These are phyloP conservation scores for Pseudogymnoascus sp. DNA, from an alignment of 2,329 filamentous ascomycete genomes.

Conservation along the genomic window DNA sequence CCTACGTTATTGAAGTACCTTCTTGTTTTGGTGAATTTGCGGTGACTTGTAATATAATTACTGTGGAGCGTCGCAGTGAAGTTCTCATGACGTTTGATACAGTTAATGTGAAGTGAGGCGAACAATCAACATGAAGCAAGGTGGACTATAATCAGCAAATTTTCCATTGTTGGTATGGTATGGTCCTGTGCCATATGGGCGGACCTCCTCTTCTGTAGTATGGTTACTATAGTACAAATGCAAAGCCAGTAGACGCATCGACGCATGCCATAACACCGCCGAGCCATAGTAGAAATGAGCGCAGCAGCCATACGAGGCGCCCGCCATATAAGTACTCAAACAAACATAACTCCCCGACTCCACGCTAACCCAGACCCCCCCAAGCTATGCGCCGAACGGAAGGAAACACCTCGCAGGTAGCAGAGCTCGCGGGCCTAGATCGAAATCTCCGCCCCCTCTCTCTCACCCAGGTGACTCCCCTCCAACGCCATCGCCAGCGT, in stretches of 20 bases:
- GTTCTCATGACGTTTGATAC: background rate
- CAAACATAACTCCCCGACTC: slow-evolving; percentile 3
- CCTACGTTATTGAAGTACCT: background rate
- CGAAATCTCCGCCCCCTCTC: background rate
- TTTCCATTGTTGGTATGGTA: background rate
- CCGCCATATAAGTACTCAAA: background rate
- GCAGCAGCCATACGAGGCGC: background rate
- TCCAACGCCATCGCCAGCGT: background rate
- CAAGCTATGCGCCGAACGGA: background rate
- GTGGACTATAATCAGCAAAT: background rate
- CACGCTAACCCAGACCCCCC: background rate
- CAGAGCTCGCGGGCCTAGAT: background rate
- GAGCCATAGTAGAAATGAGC: background rate
- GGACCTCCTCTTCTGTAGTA: background rate
- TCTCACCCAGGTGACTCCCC: background rate
- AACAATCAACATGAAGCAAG: background rate
- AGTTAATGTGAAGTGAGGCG: background rate
- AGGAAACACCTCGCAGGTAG: background rate
- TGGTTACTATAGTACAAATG: background rate
- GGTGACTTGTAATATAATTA: background rate
- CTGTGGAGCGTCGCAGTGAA: background rate
- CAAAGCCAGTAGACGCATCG: background rate
- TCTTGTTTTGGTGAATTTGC: background rate
- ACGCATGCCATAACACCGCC: background rate
- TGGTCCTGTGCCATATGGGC: background rate